A percentile compares a stretch with the other conserved stretches of the same genome.
phyloP scores from a whole-genome alignment of 1,284 basidiomycete species.

The Apiotrichum akiyoshidainum region DNA sequence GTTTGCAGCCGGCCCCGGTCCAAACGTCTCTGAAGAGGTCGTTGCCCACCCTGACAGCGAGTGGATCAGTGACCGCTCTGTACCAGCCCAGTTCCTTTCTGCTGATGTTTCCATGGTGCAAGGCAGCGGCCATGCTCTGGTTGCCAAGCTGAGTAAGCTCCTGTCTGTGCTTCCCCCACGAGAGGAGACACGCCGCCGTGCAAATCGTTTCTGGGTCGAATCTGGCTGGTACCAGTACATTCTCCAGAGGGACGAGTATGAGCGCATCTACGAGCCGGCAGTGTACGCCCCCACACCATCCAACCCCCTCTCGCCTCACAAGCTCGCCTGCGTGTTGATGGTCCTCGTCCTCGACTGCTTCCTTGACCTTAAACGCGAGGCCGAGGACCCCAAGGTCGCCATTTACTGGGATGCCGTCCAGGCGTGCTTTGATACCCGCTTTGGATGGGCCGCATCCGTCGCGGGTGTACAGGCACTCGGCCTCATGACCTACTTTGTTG shows the following conservation, averaged over 20 bases:
- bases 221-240: constrained; percentile 41
- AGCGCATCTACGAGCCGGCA: constrained; percentile 40
- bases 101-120: constrained; percentile 7
- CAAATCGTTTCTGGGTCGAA: constrained; percentile 32
- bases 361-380: constrained; percentile 32
- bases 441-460: constrained; percentile 42
- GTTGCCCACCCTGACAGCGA: constrained; percentile 37
- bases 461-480: constrained; percentile 44
- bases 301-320: constrained; percentile 45
- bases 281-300: constrained; percentile 37
- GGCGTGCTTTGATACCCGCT: constrained; percentile 43
- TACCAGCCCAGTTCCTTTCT: constrained; percentile 38
- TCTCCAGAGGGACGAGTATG: constrained; percentile 37
- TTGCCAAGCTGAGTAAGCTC: constrained; percentile 25
- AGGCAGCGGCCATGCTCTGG: constrained; percentile 3
- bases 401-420: constrained; percentile 43
- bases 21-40: constrained; percentile 27
- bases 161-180: constrained; percentile 33
- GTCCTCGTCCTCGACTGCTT: constrained; percentile 41
- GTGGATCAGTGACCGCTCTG: constrained; percentile 43
- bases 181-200: constrained; percentile 27
- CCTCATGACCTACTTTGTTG: constrained; percentile 40
- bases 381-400: constrained; percentile 32
- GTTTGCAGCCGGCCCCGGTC: neutral
- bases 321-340: constrained; percentile 46